These are phyloP conservation scores for Trichoderma polysporum DNA, from an alignment of 2,329 filamentous ascomycete species.

Conservation along the genomic window DNA sequence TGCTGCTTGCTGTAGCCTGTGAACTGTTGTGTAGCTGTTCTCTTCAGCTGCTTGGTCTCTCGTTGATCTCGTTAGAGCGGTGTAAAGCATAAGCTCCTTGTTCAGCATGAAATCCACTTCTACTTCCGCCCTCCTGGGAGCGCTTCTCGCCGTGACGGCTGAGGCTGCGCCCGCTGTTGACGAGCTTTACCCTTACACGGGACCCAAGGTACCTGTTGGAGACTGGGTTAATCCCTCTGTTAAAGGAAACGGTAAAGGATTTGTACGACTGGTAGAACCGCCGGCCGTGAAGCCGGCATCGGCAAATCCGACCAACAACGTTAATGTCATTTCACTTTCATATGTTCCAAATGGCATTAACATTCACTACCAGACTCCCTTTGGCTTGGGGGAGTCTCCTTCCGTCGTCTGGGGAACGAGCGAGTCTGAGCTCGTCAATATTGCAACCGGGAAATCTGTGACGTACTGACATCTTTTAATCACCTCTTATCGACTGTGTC, in stretches of 20 bases:
- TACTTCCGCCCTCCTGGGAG: neutral
- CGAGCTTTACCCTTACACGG: conserved; percentile 7
- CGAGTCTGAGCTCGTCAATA: neutral
- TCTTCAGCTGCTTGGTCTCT: neutral
- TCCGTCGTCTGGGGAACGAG: neutral
- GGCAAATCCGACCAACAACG: conserved; percentile 3
- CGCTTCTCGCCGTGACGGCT: neutral
- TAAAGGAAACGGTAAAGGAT: conserved; percentile 8
- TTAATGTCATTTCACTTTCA: conserved; percentile 8
- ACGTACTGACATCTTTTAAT: neutral
- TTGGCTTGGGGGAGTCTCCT: conserved; percentile 3
- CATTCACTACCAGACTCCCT: conserved; percentile 9
- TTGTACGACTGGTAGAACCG: conserved; percentile 4
- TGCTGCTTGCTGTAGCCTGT: neutral
- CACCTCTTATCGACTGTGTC: neutral
- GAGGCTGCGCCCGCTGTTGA: neutral
- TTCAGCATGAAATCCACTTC: neutral
- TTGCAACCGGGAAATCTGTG: neutral
- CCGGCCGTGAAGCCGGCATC: conserved; percentile 7
- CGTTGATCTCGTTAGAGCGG: neutral
- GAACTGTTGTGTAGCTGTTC: neutral
- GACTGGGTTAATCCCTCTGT: conserved; percentile 6
- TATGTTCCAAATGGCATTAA: conserved; percentile 10
- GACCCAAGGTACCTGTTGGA: neutral
- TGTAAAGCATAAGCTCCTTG: neutral